Base-by-base conservation (phyloP, 805 yeast species). In the Blastobotrys peoriensis region DNA sequence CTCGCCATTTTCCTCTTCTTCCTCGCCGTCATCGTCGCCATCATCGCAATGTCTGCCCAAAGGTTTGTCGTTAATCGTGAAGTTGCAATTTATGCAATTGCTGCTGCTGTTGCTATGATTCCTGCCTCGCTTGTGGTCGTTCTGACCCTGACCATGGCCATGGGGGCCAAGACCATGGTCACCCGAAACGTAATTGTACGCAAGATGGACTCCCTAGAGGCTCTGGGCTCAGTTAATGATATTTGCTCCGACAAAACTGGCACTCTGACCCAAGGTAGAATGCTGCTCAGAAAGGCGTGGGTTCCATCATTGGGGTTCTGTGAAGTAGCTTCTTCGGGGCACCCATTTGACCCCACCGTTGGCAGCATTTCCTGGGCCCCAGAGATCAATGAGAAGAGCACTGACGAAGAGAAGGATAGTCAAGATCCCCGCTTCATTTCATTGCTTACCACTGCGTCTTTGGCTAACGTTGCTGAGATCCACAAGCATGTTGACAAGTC, bases 31-130 rank as follows among this genome's bases (percentile, higher is more conserved):
- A 53, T 87, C 1, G 81, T 86, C 58, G 95, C 95, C 1, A 79
- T 87, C 46, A 78, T 87, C 16, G 94, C 85, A 3, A 83, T 86
- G 94, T 94, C 81, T 2, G 78, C 93, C 6, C 94, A 86, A 64
- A 74, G 74, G 48, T 79, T 86, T 63, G 57, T 67, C 9, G 95
- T 86, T n/a, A 79, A 77, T 52, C 76, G 72, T 45, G 87, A 86
- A 54, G 93, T 86, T 30, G 95, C 94, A 10, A 79, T 86, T 40
- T 86, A 86, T 59, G 95, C 96, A 20, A 81, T 87, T 57, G 86
- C 94, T 66, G 89, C 84, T 39, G 85, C 84, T 56, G 67, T 83
- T 39, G 78, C 89, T 3, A 84, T 84, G 87, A 83, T 83, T 52
- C 93, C 93, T 2, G 83, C 88, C 2, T 80, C 89, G 0, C 70